Conservation (phyloP, 768 basidiomycete species). For the Suillus fuscotomentosus region DNA sequence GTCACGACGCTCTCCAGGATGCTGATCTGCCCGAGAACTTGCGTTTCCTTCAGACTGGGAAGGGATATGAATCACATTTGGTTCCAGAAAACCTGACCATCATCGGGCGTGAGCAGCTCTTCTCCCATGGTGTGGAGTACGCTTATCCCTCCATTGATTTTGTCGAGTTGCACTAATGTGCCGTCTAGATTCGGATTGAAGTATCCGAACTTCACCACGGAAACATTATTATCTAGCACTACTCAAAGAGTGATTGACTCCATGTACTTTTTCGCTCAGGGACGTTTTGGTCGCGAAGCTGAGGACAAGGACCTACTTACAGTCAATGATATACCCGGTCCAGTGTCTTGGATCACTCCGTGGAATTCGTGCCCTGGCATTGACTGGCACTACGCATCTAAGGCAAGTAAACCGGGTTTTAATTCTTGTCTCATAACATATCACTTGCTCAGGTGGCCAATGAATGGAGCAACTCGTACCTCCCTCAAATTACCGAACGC, state of each 20-base stretch:
- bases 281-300: slow-evolving; percentile 34
- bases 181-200: slow-evolving; percentile 19
- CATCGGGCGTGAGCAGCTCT: slow-evolving; percentile 36
- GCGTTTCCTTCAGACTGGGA: slow-evolving; percentile 31
- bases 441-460: slow-evolving; percentile 14
- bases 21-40: slow-evolving; percentile 32
- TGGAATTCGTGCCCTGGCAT: slow-evolving; percentile 35
- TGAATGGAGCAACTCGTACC: slow-evolving; percentile 34
- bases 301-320: slow-evolving; percentile 28
- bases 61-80: slow-evolving; percentile 34
- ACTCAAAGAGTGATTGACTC: slow-evolving; percentile 35
- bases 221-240: slow-evolving; percentile 14
- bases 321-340: slow-evolving; percentile 32
- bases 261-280: slow-evolving; percentile 39
- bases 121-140: slow-evolving; percentile 39
- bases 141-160: slow-evolving; percentile 1
- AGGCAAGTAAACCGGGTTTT: not conserved
- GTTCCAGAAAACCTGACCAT: slow-evolving; percentile 36
- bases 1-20: slow-evolving; percentile 21
- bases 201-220: slow-evolving; percentile 21
- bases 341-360: slow-evolving; percentile 42
- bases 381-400: slow-evolving; percentile 9
- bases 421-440: not conserved
- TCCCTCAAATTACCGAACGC: slow-evolving; percentile 33
- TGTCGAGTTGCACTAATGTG: not conserved